phyloP scores from a whole-genome alignment of 225 moss, liverwort and hornwort genomes.

The Thuidium tamariscinum region DNA sequence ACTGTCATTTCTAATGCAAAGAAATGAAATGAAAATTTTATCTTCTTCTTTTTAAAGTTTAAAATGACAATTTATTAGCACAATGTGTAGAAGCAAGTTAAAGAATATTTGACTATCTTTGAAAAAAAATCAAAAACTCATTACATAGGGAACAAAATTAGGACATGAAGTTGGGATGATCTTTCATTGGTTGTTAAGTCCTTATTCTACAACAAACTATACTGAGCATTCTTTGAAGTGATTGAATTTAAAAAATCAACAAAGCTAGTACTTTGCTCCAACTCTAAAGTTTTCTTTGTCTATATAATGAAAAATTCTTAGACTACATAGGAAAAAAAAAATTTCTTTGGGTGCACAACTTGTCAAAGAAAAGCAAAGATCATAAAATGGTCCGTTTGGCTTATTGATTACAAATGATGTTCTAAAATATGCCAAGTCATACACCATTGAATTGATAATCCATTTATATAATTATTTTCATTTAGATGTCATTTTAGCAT shows the following conservation, averaged over 20 bases:
- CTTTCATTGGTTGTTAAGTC: not conserved
- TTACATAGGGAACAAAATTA: not conserved
- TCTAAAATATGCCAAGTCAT: not conserved
- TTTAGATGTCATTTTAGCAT: not conserved
- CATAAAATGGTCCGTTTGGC: not conserved
- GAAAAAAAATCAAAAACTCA: not conserved
- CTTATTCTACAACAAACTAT: not conserved
- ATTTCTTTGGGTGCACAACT: not conserved
- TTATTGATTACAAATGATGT: not conserved
- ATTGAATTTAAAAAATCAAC: not conserved
- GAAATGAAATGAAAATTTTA: not conserved
- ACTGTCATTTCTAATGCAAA: not conserved
- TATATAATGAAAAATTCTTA: not conserved
- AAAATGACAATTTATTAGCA: not conserved
- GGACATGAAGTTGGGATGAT: fast-evolving
- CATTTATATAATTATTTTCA: not conserved
- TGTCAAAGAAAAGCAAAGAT: not conserved
- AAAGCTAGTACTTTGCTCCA: fast-evolving
- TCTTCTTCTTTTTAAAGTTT: not conserved
- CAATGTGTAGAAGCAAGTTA: not conserved
- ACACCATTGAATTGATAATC: not conserved
- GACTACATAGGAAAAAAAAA: not conserved
- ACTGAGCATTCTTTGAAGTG: not conserved
- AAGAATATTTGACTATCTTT: not conserved
- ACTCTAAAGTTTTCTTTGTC: not conserved